phyloP scores from a whole-genome alignment of 2,329 filamentous ascomycete genomes.

The Hypoxylon sp. region DNA sequence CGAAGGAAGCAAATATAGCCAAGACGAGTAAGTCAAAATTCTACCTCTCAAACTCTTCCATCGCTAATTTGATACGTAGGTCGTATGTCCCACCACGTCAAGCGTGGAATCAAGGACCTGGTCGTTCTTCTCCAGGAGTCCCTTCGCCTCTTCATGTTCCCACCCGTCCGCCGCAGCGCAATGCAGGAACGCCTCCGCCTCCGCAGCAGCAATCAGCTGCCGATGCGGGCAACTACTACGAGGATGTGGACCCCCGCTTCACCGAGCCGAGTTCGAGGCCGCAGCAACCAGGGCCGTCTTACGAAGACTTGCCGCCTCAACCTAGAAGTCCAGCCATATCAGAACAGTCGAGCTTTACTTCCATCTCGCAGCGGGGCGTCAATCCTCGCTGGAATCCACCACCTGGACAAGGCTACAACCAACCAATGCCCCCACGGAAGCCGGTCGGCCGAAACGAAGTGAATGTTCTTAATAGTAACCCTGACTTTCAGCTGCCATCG shows the following conservation, averaged over 20 bases:
- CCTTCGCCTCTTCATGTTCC: slow-evolving; percentile 55
- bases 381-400: slow-evolving; percentile 85
- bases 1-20: slow-evolving; percentile 76
- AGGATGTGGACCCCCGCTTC: slow-evolving; percentile 92
- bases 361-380: slow-evolving; percentile 84
- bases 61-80: slow-evolving; percentile 52
- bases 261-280: slow-evolving; percentile 54
- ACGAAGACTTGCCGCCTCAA: slow-evolving; percentile 67
- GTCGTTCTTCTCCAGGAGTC: slow-evolving; percentile 54
- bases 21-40: slow-evolving; percentile 70
- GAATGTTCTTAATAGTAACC: slow-evolving; percentile 78
- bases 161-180: slow-evolving; percentile 48
- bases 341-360: slow-evolving; percentile 87
- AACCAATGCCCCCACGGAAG: slow-evolving; percentile 53
- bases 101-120: slow-evolving; percentile 60
- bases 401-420: slow-evolving; percentile 54
- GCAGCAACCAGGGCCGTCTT: slow-evolving; percentile 52
- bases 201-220: slow-evolving; percentile 39
- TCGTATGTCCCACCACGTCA: slow-evolving; percentile 64
- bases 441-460: slow-evolving; percentile 69
- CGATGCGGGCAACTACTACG: slow-evolving; percentile 72
- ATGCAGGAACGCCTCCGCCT: slow-evolving; percentile 48
- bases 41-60: slow-evolving; percentile 37
- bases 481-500: slow-evolving; percentile 80
- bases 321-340: slow-evolving; percentile 77